Evolutionary conservation across 2,329 filamentous ascomycete genomes (phyloP).

Genomic region (Colletotrichum caudatum): DNA sequence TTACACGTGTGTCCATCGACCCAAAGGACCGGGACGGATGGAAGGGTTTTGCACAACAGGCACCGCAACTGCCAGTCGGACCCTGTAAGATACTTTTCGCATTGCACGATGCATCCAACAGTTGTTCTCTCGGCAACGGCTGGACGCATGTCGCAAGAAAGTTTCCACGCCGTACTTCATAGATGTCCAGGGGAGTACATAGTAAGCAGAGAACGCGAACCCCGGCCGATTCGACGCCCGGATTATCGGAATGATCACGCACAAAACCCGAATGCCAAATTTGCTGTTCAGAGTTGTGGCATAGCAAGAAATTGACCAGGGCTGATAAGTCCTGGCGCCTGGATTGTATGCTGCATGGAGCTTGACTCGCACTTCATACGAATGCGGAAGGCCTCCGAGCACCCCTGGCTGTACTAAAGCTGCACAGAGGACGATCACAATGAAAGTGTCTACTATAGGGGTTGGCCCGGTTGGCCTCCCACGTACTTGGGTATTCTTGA

Average conservation of each 20-base stretch:
- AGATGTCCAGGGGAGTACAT: background rate
- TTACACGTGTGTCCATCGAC: background rate
- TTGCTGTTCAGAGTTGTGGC: background rate
- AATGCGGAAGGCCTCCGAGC: conserved; percentile 2
- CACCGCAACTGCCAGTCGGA: too few relatives aligned
- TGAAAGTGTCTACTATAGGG: conserved; percentile 12
- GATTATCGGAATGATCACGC: background rate
- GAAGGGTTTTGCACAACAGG: too few relatives aligned
- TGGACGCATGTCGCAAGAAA: background rate
- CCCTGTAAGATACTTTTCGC: background rate
- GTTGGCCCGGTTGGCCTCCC: background rate
- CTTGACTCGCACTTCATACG: conserved; percentile 18
- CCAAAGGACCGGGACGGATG: background rate
- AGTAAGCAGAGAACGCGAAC: background rate
- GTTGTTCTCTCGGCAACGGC: background rate
- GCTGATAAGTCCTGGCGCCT: too few relatives aligned
- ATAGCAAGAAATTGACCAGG: background rate
- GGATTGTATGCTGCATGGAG: background rate
- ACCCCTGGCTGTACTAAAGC: conserved; percentile 1
- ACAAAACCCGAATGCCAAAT: background rate
- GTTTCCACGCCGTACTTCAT: background rate
- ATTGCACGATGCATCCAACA: too few relatives aligned
- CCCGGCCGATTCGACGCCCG: background rate
- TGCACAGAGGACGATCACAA: conserved; percentile 25
- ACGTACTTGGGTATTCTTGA: background rate